Base-by-base conservation (phyloP, 345 rosid genomes). In the Conringia planisiliqua region DNA sequence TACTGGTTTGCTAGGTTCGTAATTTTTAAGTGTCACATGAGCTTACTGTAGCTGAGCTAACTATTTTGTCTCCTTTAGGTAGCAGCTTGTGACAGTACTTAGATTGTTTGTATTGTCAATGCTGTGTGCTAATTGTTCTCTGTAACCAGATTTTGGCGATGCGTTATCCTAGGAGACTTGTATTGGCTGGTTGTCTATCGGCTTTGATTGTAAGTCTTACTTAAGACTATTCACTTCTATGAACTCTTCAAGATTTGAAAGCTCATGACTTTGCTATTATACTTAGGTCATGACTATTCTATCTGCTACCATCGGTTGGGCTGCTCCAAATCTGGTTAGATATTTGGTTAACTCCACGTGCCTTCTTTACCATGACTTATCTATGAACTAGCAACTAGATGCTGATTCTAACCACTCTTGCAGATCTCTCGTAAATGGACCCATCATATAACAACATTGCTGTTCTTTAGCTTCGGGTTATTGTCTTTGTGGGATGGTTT, bases 141-240 rank as follows among this genome's bases (percentile, higher is more conserved):
- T 72, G 73, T 80, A n/a, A 65, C 12, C 60, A 93, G 98, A 90
- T 93, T 82, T 78, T 91, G 89, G 98, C 98, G 30, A 93, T 93
- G 97, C 93, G 97, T 42, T 94, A 93, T 67, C 97, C 97, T 0
- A 88, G 97, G 83, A 87, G 94, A 82, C 88, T 90, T 70, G 98
- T 93, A 57, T 85, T 93, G 78, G 76, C 90, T 47, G 98, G 97
- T 73, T 93, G 94, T 84, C 52, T 93, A 47, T 82, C 84, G 42
- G 86, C 98, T 68, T 57, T 89, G 73, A 78, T 85, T 50, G 97
- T 91, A 79, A 86, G 97, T 78, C 38, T 3, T 44, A 38, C 4
- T 56, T 51, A 18, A 44, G 32, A 18, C 7, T 74, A 7, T 17
- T 24, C 0, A 35, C 2, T 68, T 10, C 3, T 12, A 1, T 79